Evolutionary conservation across 805 yeast genomes (phyloP).

Genomic region (Kodamaea fukazawae): DNA sequence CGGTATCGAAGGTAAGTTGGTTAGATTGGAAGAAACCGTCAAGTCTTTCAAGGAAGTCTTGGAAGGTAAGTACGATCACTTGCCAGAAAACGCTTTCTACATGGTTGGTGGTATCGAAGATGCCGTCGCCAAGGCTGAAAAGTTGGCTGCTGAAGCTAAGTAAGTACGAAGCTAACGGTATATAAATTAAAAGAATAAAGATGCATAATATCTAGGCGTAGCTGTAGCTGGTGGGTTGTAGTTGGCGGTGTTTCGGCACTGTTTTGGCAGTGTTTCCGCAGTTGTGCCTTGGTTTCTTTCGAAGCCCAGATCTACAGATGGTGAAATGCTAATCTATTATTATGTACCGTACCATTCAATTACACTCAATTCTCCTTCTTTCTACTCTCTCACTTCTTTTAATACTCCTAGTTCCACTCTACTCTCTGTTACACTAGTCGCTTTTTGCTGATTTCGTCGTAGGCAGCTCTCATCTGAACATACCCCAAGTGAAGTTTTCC

Average conservation of each 20-base stretch:
- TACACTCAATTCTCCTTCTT: too few relatives aligned
- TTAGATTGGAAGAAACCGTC: conserved; percentile 93
- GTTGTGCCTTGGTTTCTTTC: too few relatives aligned
- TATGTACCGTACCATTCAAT: too few relatives aligned
- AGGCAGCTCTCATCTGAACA: conserved; percentile 65
- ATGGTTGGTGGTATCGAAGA: conserved; percentile 99
- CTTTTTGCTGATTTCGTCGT: conserved; percentile 34
- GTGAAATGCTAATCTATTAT: too few relatives aligned
- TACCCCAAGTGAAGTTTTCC: conserved; percentile 87
- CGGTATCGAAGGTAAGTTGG: conserved; percentile 98
- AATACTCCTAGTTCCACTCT: not conserved
- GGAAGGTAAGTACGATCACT: conserved; percentile 97
- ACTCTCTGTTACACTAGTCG: not conserved
- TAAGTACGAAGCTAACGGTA: conserved; percentile 26
- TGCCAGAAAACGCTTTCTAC: conserved; percentile 99
- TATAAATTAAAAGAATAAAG: conserved; percentile 9
- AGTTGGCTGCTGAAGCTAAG: conserved; percentile 90
- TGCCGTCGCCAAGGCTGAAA: conserved; percentile 97
- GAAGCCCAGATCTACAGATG: too few relatives aligned
- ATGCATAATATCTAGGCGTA: conserved; percentile 8
- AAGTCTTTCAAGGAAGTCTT: conserved; percentile 94
- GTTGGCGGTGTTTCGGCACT: too few relatives aligned
- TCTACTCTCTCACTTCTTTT: not conserved
- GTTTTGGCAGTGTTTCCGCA: too few relatives aligned
- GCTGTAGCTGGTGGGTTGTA: too few relatives aligned